These are phyloP conservation scores for Phytophthora aleatoria DNA, from an alignment of 352 stramenopile species.

Conservation along the genomic window DNA sequence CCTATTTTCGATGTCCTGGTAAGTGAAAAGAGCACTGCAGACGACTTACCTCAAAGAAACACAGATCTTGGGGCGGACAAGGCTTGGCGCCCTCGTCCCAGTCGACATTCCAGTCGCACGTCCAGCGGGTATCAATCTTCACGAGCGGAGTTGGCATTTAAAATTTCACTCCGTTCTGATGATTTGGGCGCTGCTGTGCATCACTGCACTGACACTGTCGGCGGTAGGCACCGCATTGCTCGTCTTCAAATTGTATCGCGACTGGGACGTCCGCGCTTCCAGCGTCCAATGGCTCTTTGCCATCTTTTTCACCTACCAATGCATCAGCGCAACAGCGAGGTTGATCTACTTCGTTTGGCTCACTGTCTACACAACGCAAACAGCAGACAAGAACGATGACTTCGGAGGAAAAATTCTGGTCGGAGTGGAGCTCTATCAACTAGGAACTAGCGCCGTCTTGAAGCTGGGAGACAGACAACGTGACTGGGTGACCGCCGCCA, in stretches of 20 bases:
- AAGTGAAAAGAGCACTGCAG: background rate
- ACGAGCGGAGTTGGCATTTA: background rate
- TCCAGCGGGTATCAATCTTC: conserved; percentile 1
- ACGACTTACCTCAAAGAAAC: background rate
- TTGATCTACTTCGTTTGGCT: conserved; percentile 37
- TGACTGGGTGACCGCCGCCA: conserved; percentile 32
- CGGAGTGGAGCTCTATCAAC: conserved; percentile 33
- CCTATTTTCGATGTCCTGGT: background rate
- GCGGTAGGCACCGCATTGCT: conserved; percentile 27
- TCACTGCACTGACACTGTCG: conserved; percentile 32
- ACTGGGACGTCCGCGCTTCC: conserved; percentile 36
- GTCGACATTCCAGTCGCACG: conserved; percentile 5
- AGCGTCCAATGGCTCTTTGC: conserved; percentile 35
- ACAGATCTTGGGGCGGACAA: conserved; percentile 12
- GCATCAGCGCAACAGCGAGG: conserved; percentile 16
- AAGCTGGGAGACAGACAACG: conserved; percentile 24
- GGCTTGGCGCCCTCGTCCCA: conserved; percentile 21
- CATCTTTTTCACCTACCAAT: conserved; percentile 39
- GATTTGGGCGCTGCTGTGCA: conserved; percentile 33
- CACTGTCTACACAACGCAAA: conserved; percentile 1
- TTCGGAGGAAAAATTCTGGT: conserved; percentile 18
- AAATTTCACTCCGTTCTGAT: conserved; percentile 22
- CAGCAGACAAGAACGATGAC: background rate
- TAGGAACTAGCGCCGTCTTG: conserved; percentile 35
- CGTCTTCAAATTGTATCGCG: conserved; percentile 40